Evolutionary conservation across 2,329 filamentous ascomycete species (phyloP), one percentile per base, ranked within the genome.

Genomic region (Penicillium sp.): DNA sequence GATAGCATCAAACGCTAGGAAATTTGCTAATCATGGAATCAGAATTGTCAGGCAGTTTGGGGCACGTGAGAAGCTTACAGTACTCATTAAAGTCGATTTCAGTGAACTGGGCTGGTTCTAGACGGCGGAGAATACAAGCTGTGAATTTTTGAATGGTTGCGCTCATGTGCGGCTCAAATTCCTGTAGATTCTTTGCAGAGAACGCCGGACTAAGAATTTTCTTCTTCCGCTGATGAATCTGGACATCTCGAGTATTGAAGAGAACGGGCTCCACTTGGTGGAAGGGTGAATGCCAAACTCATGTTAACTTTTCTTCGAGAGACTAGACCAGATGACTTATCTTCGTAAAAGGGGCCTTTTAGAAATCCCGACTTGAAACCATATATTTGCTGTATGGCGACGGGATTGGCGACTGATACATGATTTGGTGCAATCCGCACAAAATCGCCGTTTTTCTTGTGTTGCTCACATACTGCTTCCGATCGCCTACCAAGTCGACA

Each of bases 381-480:
- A 53, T 77, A 78, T 40, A 79, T 72, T 1, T 54, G 58, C 43
- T 75, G 75, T 2, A 69, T 54, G 1, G 74, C 76, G 1, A 68
- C 60, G 0, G 69, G 67, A 43, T 77, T 69, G 33, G 69, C 66
- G 51, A 81, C 64, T 29, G 73, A 76, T 53, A 78, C 79, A 12
- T 78, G 71, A 15, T 76, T 70, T 0, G 77, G 77, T 0, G 75
- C 76, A 55, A 79, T 77, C 0, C 77, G 73, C 1, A 79, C 67
- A 41, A 80, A 65, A 0, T 65, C 50, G 0, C 66, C 65, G 18
- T 67, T 45, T 33, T 53, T 20, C 33, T 57, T 15, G 50, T 68
- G 65, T 8, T 62, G 59, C 31, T 60, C n/a, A 33, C 64, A 54
- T n/a, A 68, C 48, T 8, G 57, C 56, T 1, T 53, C 22, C 43